Evolutionary conservation across 352 stramenopile genomes (phyloP).

Genomic region (Phytophthora citricola): DNA sequence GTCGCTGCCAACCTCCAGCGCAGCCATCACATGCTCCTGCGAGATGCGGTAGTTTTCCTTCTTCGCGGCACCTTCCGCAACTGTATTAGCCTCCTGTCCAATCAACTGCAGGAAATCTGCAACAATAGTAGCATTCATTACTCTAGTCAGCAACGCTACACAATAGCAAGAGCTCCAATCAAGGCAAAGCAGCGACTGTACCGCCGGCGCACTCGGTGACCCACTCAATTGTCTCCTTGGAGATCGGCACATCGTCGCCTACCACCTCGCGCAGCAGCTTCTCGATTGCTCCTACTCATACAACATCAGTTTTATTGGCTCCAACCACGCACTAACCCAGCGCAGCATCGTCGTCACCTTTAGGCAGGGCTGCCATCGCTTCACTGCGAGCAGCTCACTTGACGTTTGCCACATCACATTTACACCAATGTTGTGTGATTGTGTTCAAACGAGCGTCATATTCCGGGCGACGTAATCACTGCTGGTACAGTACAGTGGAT

Average conservation of each 20-base stretch:
- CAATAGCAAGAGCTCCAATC: not conserved
- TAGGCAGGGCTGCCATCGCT: conserved; percentile 18
- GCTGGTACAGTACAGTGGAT: too few relatives aligned
- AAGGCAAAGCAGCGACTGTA: conserved; percentile 10
- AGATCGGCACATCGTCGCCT: conserved; percentile 55
- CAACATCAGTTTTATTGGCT: not conserved
- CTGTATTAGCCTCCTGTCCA: conserved; percentile 54
- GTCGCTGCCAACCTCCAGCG: conserved; percentile 49
- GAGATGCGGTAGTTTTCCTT: conserved; percentile 79
- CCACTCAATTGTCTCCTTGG: conserved; percentile 77
- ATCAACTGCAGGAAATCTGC: conserved; percentile 63
- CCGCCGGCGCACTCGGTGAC: conserved; percentile 62
- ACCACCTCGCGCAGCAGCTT: conserved; percentile 63
- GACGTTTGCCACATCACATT: not conserved
- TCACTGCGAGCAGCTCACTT: not conserved
- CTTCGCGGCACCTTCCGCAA: conserved; percentile 54
- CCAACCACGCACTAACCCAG: not conserved
- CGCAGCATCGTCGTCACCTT: conserved; percentile 17
- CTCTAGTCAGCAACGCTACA: conserved; percentile 7
- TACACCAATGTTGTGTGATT: conserved; percentile 10
- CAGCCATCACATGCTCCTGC: conserved; percentile 58
- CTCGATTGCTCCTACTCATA: conserved; percentile 34
- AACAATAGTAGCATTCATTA: not conserved
- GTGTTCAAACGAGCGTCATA: not conserved
- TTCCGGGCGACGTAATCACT: conserved; percentile 1